Evolutionary conservation across 1,139 yeast species (phyloP), one percentile per base, ranked within the genome.

Genomic region (Cylindricascospora bacillispora): DNA sequence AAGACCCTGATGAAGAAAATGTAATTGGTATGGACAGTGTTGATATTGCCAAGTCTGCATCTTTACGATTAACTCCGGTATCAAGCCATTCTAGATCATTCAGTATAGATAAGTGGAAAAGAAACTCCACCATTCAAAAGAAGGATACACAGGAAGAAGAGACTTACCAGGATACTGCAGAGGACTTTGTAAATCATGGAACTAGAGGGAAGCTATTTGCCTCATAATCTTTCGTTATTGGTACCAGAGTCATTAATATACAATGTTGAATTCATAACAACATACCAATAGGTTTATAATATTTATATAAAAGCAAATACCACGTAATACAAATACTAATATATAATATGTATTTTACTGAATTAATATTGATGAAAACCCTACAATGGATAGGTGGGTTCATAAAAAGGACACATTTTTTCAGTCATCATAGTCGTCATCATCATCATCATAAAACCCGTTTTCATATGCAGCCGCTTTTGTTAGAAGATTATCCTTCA

Each of bases 401-500:
- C 7, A 18, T 18, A 18, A 18, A 7, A 10, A 18, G 21, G 21
- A 18, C 7, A 7, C 21, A 7, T 7, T 18, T 18, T 18, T 7
- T 10, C 7, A 18, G 9, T 18, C 10, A 18, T 18, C 9, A 18
- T 18, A 10, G 9, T 18, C 7, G 21, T 18, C 10, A 18, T 18
- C 21, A 10, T 45, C 51, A 30, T 67, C 74, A 23, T 64, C 70
- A 26, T 60, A 62, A 59, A 67, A 73, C 0, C 83, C 85, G 40
- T 59, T 54, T 15, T 70, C 70, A 43, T 78, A 80, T 31, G 65
- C 67, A 18, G 63, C 62, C 1, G 72, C 62, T 25, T 73, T 34
- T 4, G 53, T 49, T 14, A 65, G 67, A 12, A 79, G 48, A 22
- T 65, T 66, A 32, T 81, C 79, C 15, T 73, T 57, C 35, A 78